A percentile compares a stretch with the other conserved stretches of the same genome.
Conservation (phyloP, 495 filamentous ascomycete genomes). For the Oleoguttula mirabilis region DNA sequence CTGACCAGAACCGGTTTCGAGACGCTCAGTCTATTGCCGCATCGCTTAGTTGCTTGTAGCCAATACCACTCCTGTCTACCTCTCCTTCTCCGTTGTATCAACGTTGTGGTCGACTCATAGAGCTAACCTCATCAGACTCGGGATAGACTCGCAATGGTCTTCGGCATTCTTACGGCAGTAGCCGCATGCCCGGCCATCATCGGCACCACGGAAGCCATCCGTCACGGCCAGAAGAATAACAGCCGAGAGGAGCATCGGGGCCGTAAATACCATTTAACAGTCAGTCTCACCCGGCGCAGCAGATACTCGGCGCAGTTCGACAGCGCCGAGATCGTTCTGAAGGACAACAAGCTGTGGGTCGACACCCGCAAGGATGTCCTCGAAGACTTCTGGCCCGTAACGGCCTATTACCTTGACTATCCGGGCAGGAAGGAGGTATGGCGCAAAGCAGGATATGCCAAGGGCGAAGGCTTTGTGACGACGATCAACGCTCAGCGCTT, state of each 20-base stretch:
- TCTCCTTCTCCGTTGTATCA: too few species aligned
- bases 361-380: slow-evolving; percentile 19
- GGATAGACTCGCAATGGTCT: slow-evolving; percentile 25
- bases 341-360: slow-evolving; percentile 25
- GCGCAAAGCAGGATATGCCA: slow-evolving; percentile 3
- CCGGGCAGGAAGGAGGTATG: slow-evolving; percentile 27
- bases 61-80: too few species aligned
- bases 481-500: slow-evolving; percentile 27
- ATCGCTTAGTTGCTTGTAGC: too few species aligned
- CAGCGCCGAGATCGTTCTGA: slow-evolving; percentile 24
- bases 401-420: too few species aligned
- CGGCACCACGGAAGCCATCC: slow-evolving; percentile 28
- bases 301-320: slow-evolving; percentile 21
- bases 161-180: slow-evolving; percentile 23
- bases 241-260: slow-evolving; percentile 28
- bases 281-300: slow-evolving; percentile 22
- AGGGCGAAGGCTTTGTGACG: slow-evolving; percentile 26
- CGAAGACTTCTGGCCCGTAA: too few species aligned
- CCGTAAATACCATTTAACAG: slow-evolving; percentile 20
- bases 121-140: too few species aligned
- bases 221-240: slow-evolving; percentile 24
- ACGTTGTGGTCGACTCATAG: neutral
- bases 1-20: too few species aligned
- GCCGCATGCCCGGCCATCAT: slow-evolving; percentile 23
- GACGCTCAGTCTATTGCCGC: too few species aligned